phyloP scores from a whole-genome alignment of 495 filamentous ascomycete genomes.

The Talaromyces stipitatus region DNA sequence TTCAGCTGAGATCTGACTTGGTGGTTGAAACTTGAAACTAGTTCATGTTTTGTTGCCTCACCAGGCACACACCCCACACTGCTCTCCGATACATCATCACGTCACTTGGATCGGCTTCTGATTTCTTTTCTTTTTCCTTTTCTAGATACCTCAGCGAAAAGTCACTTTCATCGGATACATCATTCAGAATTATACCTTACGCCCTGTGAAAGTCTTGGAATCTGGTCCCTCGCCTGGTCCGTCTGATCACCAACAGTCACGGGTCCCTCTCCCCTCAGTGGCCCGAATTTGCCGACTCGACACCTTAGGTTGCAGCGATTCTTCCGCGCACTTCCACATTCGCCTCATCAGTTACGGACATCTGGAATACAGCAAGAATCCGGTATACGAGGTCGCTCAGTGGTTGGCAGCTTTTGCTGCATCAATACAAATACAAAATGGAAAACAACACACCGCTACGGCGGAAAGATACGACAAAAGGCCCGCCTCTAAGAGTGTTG shows the following conservation, averaged over 20 bases:
- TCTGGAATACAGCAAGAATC: background rate
- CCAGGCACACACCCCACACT: background rate
- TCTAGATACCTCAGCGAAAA: background rate
- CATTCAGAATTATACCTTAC: background rate
- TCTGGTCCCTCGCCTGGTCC: background rate
- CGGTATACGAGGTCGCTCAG: background rate
- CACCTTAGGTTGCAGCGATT: background rate
- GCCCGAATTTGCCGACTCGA: background rate
- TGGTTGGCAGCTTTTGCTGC: constrained; percentile 18
- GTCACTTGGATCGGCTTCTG: too few species aligned
- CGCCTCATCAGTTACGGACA: background rate
- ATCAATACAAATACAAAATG: constrained; percentile 7
- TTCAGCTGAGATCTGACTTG: too few species aligned
- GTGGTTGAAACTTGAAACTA: background rate
- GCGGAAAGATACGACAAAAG: constrained; percentile 90
- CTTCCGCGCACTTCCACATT: background rate
- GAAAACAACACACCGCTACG: constrained; percentile 38
- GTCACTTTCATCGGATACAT: background rate
- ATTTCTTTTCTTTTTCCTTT: background rate
- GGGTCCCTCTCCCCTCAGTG: background rate
- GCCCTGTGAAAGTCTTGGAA: background rate
- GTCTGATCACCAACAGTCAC: background rate
- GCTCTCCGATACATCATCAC: background rate
- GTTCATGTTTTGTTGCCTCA: background rate
- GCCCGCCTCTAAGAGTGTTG: constrained; percentile 82